Evolutionary conservation across 2,329 filamentous ascomycete genomes (phyloP).

Genomic region (Curvularia sp.): DNA sequence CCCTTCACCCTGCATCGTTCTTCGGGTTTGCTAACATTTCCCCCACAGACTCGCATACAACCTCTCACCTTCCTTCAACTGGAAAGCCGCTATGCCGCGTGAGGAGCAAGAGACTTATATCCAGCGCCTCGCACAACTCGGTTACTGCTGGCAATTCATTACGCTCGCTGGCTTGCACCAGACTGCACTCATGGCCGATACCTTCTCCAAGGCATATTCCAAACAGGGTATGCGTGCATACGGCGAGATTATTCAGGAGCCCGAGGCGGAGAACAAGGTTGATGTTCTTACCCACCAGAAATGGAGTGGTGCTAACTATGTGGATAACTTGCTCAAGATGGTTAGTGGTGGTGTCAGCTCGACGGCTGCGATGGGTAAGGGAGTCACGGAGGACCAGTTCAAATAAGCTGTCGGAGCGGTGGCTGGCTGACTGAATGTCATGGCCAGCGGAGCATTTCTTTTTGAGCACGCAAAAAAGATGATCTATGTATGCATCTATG

Average conservation of each 20-base stretch:
- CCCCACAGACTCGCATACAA: conserved; percentile 88
- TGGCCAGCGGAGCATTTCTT: neutral
- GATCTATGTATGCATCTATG: neutral
- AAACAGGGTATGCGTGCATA: conserved; percentile 92
- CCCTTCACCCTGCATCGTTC: neutral
- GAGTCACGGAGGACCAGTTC: conserved; percentile 98
- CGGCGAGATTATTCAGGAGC: conserved; percentile 96
- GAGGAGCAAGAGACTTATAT: conserved; percentile 98
- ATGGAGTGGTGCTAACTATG: conserved; percentile 94
- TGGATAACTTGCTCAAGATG: conserved; percentile 96
- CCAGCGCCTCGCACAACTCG: conserved; percentile 80
- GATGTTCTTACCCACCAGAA: conserved; percentile 99
- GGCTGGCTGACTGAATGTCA: neutral
- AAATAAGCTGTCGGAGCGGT: conserved; percentile 52
- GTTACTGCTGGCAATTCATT: conserved; percentile 99
- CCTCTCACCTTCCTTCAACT: conserved; percentile 98
- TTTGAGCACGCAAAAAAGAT: neutral
- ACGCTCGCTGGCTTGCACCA: conserved; percentile 97
- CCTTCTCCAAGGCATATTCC: conserved; percentile 83
- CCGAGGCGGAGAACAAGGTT: conserved; percentile 87
- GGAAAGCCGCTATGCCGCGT: conserved; percentile 94
- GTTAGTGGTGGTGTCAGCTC: conserved; percentile 90
- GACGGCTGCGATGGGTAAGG: conserved; percentile 95
- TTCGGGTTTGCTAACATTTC: conserved; percentile 11
- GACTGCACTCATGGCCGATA: conserved; percentile 88